These are phyloP conservation scores for Erythrobasidium hasegawianum DNA, from an alignment of 1,284 basidiomycete species.

Conservation along the genomic window DNA sequence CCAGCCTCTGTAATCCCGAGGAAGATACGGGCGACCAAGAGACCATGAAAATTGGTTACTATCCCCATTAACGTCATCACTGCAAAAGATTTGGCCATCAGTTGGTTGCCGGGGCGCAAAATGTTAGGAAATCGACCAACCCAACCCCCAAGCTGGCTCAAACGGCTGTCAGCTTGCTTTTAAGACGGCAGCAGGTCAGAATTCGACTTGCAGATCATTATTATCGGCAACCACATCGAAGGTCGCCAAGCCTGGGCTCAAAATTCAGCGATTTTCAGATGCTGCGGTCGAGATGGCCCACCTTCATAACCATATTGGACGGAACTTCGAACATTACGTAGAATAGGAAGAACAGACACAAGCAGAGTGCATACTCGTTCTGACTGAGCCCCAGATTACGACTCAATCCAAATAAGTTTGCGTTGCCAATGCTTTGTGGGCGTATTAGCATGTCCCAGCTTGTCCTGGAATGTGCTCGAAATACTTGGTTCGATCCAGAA, in stretches of 20 bases:
- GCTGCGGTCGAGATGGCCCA: slow-evolving; percentile 25
- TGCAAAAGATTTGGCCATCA: too few relatives aligned
- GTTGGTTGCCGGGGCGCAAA: too few relatives aligned
- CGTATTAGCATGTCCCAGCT: too few relatives aligned
- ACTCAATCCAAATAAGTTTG: slow-evolving; percentile 39
- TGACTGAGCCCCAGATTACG: slow-evolving; percentile 26
- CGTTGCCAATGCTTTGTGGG: slow-evolving; percentile 45
- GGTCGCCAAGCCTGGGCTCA: slow-evolving; percentile 58
- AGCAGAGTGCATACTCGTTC: slow-evolving; percentile 33
- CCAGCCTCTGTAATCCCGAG: slow-evolving; percentile 45
- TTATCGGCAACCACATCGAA: slow-evolving; percentile 58
- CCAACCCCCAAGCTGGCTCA: too few relatives aligned
- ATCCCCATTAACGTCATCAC: too few relatives aligned
- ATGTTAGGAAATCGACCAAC: too few relatives aligned
- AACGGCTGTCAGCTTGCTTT: too few relatives aligned
- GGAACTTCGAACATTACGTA: slow-evolving; percentile 23
- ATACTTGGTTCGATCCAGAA: slow-evolving; percentile 27
- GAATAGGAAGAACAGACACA: slow-evolving; percentile 28
- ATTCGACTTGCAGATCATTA: slow-evolving; percentile 47
- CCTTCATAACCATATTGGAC: slow-evolving; percentile 13
- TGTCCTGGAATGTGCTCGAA: neutral
- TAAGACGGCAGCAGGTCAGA: too few relatives aligned
- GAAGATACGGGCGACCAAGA: slow-evolving; percentile 51
- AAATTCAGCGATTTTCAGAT: slow-evolving; percentile 52
- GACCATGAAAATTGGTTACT: slow-evolving; percentile 58